Evolutionary conservation across 73 alveolate species (phyloP), one percentile per base, ranked within the genome.

Genomic region (Blepharisma japonicum): DNA sequence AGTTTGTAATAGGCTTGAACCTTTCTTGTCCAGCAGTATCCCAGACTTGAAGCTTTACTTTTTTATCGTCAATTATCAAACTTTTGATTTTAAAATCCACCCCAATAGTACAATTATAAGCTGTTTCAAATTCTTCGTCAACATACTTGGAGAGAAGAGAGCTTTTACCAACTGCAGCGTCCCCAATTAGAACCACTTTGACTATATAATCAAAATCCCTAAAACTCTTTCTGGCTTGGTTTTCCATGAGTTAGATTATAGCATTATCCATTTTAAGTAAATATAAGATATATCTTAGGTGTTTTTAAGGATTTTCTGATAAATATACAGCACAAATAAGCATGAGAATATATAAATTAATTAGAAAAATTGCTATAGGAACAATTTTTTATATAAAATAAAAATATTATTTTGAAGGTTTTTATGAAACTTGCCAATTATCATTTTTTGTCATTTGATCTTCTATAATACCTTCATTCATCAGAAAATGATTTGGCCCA

Each of bases 1-100:
- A 45, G 6, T 88, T 77, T 6, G 87, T 56, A 42, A 90, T 55
- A 51, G 93, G 78, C 71, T 82, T 88, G 67, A 76, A 84, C 68
- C 83, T 84, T 68, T 84, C 91, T 48, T 84, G 55, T 9, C 91
- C 91, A 39, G 87, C 91, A 49, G 91, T 84, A 25, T 84, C 91
- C 87, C 91, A 84, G 38, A 84, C 54, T 21, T 84, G 88, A 70
- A 84, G 47, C 47, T 80, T 72, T 51, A 84, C 79, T 46, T 68
- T 80, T 42, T 55, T 42, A 66, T 87, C 18, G 42, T 77, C 51
- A 21, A 72, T 72, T 4, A 49, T 46, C 45, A 77, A 21, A 38
- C 68, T 20, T 45, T 32, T 81, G 53, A 71, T 68, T 20, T 70
- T 81, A 6, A 81, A 68, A 6, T 14, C 38, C 55, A 81, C 20